Conservation (phyloP, 2,329 filamentous ascomycete species). For the Incumbomyces lentus region DNA sequence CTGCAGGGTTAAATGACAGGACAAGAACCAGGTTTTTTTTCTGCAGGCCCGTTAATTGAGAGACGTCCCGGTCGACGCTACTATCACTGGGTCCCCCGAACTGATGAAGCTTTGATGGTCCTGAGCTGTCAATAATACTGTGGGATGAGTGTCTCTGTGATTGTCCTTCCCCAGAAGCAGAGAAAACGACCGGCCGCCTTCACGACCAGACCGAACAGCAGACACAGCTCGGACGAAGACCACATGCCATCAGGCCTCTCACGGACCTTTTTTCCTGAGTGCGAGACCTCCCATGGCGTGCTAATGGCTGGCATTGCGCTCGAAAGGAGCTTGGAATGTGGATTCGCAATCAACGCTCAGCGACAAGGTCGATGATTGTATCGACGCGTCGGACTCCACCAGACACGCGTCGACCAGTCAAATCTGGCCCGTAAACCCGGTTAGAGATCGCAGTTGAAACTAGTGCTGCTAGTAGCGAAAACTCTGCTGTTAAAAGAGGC, state of each 20-base stretch:
- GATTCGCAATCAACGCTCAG: slow-evolving; percentile 6
- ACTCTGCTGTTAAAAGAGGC: too few relatives aligned
- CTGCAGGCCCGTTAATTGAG: background rate
- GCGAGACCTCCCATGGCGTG: background rate
- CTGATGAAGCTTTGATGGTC: too few relatives aligned
- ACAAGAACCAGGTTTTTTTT: background rate
- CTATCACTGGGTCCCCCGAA: too few relatives aligned
- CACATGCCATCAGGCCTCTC: slow-evolving; percentile 4
- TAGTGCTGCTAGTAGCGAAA: too few relatives aligned
- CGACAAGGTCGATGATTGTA: background rate
- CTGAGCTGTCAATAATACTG: too few relatives aligned
- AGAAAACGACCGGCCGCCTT: background rate
- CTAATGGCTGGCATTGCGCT: slow-evolving; percentile 1
- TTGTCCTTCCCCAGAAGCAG: too few relatives aligned
- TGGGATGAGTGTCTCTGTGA: too few relatives aligned
- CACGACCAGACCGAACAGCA: background rate
- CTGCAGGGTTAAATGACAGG: slow-evolving; percentile 20
- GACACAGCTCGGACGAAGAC: background rate
- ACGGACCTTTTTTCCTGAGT: background rate
- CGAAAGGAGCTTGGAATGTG: slow-evolving; percentile 5
- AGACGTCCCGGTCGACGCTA: background rate
- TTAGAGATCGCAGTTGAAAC: too few relatives aligned
- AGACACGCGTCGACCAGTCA: too few relatives aligned
- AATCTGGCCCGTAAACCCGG: too few relatives aligned
- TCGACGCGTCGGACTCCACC: background rate